Base-by-base conservation (phyloP, 2,329 filamentous ascomycete genomes). In the Hypoxylon sp. region DNA sequence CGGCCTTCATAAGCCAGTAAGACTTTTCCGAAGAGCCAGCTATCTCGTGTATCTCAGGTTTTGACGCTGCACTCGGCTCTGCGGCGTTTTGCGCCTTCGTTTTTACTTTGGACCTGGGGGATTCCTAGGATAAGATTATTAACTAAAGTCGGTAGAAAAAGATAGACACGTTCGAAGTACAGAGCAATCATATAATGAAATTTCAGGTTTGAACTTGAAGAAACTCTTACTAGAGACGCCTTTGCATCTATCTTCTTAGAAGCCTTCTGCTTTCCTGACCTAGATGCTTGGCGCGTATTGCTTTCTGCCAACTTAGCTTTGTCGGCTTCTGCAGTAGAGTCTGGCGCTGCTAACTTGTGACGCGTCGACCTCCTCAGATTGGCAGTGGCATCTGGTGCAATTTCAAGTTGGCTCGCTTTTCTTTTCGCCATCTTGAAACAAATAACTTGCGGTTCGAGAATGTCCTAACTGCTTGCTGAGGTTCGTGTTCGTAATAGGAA, bases 1-100 rank as follows among this genome's bases (percentile, higher is more conserved):
- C 92, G 0, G 93, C 92, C 81, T 95, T 96, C 86, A 96, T 87
- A 33, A 96, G 86, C 92, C 92, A 94, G 80, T 92, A 94, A 80
- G 78, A 78, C 63, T 67, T 77, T 5, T 63, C 74, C 1, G 72
- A 58, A 31, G 68, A 57, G 11, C 26, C 33, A n/a, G 67, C 8
- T 5, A 35, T 44, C 24, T 53, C 53, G 19, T 65, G 53, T 11
- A 56, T 48, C 52, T 72, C 63, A 2, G 63, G 2, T n/a, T 62
- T 50, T 9, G 72, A 46, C 17, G 50, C 56, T 19, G 62, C 46
- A 33, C 69, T 70, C 31, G 47, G 37, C 46, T 61, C 51, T 13
- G 58, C 42, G n/a, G 44, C 46, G 11, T 26, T 50, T 39, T 70
- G 61, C 8, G 48, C 51, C 58, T 65, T 72, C 24, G 57, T 37